Conservation (phyloP, 2,329 filamentous ascomycete species). For the Cladophialophora immunda region DNA sequence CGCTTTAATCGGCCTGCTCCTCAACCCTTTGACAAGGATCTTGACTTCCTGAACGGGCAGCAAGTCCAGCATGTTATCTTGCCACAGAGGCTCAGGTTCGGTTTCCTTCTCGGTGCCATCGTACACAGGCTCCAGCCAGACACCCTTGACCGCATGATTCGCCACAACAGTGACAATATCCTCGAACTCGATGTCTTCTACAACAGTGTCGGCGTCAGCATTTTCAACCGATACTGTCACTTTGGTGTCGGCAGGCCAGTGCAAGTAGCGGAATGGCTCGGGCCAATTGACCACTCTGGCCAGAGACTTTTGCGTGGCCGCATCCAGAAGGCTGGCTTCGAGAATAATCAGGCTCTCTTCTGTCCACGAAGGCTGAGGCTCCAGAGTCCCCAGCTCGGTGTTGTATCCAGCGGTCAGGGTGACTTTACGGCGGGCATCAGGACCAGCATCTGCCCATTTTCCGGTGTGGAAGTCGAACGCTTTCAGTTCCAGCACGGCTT, state of each 20-base stretch:
- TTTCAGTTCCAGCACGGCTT: not conserved
- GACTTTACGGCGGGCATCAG: too few species aligned
- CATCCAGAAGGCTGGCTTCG: not conserved
- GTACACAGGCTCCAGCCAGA: slow-evolving; percentile 54
- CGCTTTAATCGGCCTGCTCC: too few species aligned
- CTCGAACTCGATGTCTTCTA: slow-evolving; percentile 40
- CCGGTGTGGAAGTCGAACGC: slow-evolving; percentile 5
- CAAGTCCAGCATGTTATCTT: slow-evolving; percentile 64
- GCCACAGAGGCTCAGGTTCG: slow-evolving; percentile 50
- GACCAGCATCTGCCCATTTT: not conserved
- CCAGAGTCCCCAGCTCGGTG: slow-evolving; percentile 16
- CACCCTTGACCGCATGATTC: slow-evolving; percentile 62
- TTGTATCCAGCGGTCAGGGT: slow-evolving; percentile 16
- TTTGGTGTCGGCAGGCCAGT: slow-evolving; percentile 48
- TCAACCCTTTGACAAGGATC: too few species aligned
- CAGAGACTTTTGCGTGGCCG: slow-evolving; percentile 53
- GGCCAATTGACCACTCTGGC: slow-evolving; percentile 67
- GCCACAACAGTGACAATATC: slow-evolving; percentile 56
- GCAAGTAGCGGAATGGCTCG: slow-evolving; percentile 66
- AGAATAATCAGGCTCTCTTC: slow-evolving; percentile 25
- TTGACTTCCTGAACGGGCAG: slow-evolving; percentile 64
- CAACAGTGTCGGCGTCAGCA: slow-evolving; percentile 43
- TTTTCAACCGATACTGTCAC: slow-evolving; percentile 1
- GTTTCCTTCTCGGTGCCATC: slow-evolving; percentile 49
- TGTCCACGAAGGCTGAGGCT: slow-evolving; percentile 10